Base-by-base conservation (phyloP, 2,329 filamentous ascomycete genomes). In the Talaromyces verruculosus region DNA sequence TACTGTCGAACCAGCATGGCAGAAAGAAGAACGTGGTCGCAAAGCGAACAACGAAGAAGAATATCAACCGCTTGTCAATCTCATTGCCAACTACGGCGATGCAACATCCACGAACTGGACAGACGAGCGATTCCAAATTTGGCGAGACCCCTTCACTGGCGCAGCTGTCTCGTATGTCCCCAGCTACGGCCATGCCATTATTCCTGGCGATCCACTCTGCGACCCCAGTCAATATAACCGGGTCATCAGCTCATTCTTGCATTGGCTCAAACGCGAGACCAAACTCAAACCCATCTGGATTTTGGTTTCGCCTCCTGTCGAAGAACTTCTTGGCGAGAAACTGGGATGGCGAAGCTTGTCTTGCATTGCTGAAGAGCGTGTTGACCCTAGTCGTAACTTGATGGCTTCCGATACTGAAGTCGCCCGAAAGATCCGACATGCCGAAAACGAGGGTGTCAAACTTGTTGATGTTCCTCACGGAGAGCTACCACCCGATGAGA, bases 41-140 rank as follows among this genome's bases (percentile, higher is more conserved):
- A 71, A 80, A 13, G 78, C 78, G 11, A 70, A 78, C 70, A 83
- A 79, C 65, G 75, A 79, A 61, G 80, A 83, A 7, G 83, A 88
- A 60, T 82, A 90, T 63, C 93, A 93, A 61, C 84, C 91, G 0
- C 76, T 97, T 5, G 91, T 93, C 75, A 90, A 96, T 75, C 88
- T 97, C 49, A 93, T 97, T 76, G 92, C 92, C 74, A 97, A 97
- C 78, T 97, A 97, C 71, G 93, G 93, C 68, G 93, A 97, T 77
- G 92, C 93, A 1, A 93, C 92, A 59, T 96, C 96, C 74, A 97
- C 93, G 0, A 95, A 92, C 0, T 97, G 93, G 92, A 86, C 95
- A 7, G 93, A 97, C 76, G 91, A 93, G 6, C 88, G 92, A 6
- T 97, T 93, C 76, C 85, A 91, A 73, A 88, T 96, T 66, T 97